These are phyloP conservation scores for Nothophytophthora sp. DNA, from an alignment of 352 stramenopile genomes.

Conservation along the genomic window DNA sequence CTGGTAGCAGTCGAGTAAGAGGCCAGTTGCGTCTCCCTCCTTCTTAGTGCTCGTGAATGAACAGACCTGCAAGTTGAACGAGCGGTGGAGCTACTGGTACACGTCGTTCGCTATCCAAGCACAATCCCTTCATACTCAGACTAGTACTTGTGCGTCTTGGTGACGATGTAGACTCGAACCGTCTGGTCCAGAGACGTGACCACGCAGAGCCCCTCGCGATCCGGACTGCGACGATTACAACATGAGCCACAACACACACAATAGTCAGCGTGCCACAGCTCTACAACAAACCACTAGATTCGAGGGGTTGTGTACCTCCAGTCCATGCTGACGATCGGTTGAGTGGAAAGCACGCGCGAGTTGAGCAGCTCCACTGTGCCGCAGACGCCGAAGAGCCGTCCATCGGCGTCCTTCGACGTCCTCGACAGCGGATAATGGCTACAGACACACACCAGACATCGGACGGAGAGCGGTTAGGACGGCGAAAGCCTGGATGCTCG, in stretches of 20 bases:
- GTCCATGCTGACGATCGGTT: conserved; percentile 97
- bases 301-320: conserved; percentile 72
- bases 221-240: conserved; percentile 49
- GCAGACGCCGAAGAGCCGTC: conserved; percentile 84
- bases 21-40: neutral
- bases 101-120: conserved; percentile 9
- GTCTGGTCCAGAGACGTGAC: conserved; percentile 95
- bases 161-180: conserved; percentile 94
- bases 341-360: conserved; percentile 94
- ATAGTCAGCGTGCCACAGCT: conserved; percentile 1
- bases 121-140: neutral
- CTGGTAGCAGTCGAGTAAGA: conserved; percentile 67
- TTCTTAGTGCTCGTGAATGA: no score
- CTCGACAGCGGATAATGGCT: conserved; percentile 84
- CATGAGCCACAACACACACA: conserved; percentile 2
- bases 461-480: conserved; percentile 8
- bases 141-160: conserved; percentile 95
- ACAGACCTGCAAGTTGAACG: conserved; percentile 6
- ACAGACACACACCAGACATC: conserved; percentile 10
- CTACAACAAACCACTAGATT: neutral
- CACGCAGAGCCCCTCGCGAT: conserved; percentile 93
- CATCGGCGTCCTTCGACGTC: conserved; percentile 87
- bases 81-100: conserved; percentile 10
- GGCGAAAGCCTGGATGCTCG: neutral
- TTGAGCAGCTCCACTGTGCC: conserved; percentile 96